phyloP scores from a whole-genome alignment of 495 filamentous ascomycete species.

The Bombardia bombarda region DNA sequence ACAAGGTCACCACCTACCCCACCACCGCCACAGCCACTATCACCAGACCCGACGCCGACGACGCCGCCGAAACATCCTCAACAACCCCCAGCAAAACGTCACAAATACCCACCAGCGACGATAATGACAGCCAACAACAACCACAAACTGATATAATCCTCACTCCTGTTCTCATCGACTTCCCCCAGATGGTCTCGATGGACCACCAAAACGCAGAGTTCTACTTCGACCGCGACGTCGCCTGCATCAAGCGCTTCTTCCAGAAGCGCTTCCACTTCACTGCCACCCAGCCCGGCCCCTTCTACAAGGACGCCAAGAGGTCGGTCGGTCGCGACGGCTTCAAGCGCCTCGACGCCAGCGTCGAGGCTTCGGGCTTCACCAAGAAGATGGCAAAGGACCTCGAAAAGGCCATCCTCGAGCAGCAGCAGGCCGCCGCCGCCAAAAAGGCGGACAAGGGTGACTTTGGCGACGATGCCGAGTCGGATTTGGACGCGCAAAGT shows the following conservation, averaged over 20 bases:
- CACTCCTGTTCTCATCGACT: constrained; percentile 83
- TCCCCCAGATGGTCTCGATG: constrained; percentile 97
- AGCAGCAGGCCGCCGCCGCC: constrained; percentile 22
- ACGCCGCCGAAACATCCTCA: not conserved
- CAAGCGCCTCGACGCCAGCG: constrained; percentile 73
- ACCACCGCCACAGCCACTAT: not conserved
- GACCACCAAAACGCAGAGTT: constrained; percentile 87
- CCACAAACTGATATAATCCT: constrained; percentile 25
- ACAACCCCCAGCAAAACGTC: not conserved
- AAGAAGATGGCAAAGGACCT: constrained; percentile 93
- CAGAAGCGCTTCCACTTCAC: constrained; percentile 79
- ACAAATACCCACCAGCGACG: constrained; percentile 4
- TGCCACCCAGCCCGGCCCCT: constrained; percentile 73
- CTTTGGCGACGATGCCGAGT: not conserved
- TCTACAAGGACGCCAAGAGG: constrained; percentile 75
- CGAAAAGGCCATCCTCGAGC: constrained; percentile 75
- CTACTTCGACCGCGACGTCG: constrained; percentile 92
- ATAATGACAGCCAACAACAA: constrained; percentile 11
- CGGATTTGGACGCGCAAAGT: constrained; percentile 58
- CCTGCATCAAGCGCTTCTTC: constrained; percentile 92
- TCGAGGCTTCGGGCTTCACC: constrained; percentile 90
- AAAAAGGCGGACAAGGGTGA: not conserved
- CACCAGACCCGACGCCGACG: not conserved
- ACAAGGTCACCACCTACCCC: constrained; percentile 23
- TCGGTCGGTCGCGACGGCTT: constrained; percentile 54